Evolutionary conservation across 1,139 yeast genomes (phyloP).

Genomic region (Blastobotrys illinoisensis): DNA sequence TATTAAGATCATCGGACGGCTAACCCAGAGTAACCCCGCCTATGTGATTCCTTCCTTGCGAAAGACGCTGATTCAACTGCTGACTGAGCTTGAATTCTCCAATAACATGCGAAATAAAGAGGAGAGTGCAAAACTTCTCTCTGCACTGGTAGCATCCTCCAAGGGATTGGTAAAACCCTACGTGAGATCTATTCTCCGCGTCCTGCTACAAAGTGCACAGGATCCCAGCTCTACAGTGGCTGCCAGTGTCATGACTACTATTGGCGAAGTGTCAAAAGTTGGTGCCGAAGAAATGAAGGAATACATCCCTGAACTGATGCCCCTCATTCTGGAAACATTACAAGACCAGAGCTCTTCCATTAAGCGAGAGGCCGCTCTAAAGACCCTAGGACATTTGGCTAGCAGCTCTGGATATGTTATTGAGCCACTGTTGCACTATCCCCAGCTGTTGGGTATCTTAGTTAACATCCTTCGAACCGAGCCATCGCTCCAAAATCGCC

Average conservation of each 20-base stretch:
- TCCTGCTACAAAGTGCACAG: constrained; percentile 68
- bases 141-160: constrained; percentile 71
- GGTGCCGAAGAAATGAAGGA: constrained; percentile 81
- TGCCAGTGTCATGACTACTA: constrained; percentile 77
- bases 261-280: constrained; percentile 84
- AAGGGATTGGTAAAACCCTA: constrained; percentile 81
- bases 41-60: constrained; percentile 90
- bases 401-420: constrained; percentile 93
- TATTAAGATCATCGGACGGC: constrained; percentile 71
- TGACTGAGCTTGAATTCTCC: constrained; percentile 82
- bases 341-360: constrained; percentile 86
- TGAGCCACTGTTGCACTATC: constrained; percentile 87
- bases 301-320: constrained; percentile 75
- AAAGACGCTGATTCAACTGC: constrained; percentile 74
- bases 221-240: constrained; percentile 73
- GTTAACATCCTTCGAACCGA: constrained; percentile 80
- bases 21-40: constrained; percentile 87
- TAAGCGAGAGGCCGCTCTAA: constrained; percentile 85
- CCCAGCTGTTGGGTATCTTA: constrained; percentile 75
- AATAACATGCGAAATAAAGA: constrained; percentile 71
- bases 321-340: constrained; percentile 75
- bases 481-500: constrained; percentile 61
- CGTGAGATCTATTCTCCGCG: constrained; percentile 82
- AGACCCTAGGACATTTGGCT: constrained; percentile 81
- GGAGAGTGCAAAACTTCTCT: constrained; percentile 74